phyloP scores from a whole-genome alignment of 2,329 filamentous ascomycete genomes.

The Zymoseptoria ardabiliae region DNA sequence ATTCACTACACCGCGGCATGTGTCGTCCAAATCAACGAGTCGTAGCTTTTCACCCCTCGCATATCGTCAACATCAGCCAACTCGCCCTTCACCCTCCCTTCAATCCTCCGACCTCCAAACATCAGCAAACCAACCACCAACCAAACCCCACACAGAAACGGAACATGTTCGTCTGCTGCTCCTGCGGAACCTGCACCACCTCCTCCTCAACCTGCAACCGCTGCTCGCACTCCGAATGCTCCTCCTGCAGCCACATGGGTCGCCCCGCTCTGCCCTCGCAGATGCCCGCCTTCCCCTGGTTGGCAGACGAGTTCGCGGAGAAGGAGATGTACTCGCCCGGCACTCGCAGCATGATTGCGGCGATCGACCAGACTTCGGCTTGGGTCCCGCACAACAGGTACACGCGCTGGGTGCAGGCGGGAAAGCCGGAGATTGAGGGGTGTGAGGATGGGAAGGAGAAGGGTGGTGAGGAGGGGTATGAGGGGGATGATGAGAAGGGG shows the following conservation, averaged over 20 bases:
- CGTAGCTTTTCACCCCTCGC: not conserved
- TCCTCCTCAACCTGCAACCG: not conserved
- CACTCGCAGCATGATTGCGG: no score
- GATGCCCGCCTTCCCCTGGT: no score
- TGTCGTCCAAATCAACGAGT: not conserved
- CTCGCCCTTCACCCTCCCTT: not conserved
- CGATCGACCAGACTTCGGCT: no score
- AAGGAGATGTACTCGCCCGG: not conserved
- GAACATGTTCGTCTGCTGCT: slow-evolving; percentile 1
- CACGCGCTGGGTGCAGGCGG: not conserved
- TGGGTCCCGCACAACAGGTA: no score
- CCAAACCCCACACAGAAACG: not conserved
- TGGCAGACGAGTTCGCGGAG: no score
- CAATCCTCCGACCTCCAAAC: not conserved
- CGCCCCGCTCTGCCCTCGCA: no score
- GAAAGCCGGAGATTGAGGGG: not conserved
- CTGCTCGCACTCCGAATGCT: not conserved
- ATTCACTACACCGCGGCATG: not conserved
- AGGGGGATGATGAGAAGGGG: not conserved
- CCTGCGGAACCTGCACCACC: not conserved
- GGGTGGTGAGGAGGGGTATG: not conserved
- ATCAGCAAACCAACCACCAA: not conserved
- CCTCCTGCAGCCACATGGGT: slow-evolving; percentile 16
- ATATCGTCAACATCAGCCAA: not conserved
- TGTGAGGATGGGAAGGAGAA: not conserved